phyloP scores from a whole-genome alignment of 768 basidiomycete species.

The Leccinum variicolor region DNA sequence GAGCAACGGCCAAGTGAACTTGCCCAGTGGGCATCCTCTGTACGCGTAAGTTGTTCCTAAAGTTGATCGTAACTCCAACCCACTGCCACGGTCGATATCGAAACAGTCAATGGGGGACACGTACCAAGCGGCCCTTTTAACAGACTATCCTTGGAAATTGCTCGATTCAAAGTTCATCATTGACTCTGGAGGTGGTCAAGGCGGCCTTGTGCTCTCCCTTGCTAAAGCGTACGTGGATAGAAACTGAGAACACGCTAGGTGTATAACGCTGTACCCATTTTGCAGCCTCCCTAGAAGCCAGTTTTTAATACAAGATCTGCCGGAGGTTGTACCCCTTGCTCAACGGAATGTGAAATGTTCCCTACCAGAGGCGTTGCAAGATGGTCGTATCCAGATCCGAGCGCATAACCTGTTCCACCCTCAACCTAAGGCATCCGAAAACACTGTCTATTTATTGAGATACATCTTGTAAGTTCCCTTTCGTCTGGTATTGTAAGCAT shows the following conservation, averaged over 20 bases:
- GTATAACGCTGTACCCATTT: background rate
- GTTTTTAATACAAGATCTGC: background rate
- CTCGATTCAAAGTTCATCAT: background rate
- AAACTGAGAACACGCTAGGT: background rate
- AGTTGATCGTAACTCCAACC: background rate
- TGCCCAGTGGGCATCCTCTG: slow-evolving; percentile 3
- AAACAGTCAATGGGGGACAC: slow-evolving; percentile 4
- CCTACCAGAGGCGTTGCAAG: background rate
- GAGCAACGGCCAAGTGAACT: background rate
- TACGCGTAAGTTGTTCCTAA: background rate
- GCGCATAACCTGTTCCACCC: background rate
- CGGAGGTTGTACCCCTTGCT: background rate
- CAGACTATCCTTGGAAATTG: slow-evolving; percentile 2
- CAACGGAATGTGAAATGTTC: background rate
- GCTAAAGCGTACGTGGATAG: background rate
- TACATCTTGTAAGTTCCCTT: background rate
- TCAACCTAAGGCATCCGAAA: background rate
- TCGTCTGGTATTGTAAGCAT: background rate
- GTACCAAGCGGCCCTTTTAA: slow-evolving; percentile 2
- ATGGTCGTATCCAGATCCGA: slow-evolving; percentile 1
- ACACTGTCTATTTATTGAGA: background rate
- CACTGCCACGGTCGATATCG: background rate
- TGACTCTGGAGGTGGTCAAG: background rate
- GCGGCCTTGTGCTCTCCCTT: slow-evolving; percentile 2
- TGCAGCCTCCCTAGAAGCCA: background rate